Evolutionary conservation across 225 moss, liverwort and hornwort species (phyloP), one percentile per base, ranked within the genome.

Genomic region (Polytrichum formosum): DNA sequence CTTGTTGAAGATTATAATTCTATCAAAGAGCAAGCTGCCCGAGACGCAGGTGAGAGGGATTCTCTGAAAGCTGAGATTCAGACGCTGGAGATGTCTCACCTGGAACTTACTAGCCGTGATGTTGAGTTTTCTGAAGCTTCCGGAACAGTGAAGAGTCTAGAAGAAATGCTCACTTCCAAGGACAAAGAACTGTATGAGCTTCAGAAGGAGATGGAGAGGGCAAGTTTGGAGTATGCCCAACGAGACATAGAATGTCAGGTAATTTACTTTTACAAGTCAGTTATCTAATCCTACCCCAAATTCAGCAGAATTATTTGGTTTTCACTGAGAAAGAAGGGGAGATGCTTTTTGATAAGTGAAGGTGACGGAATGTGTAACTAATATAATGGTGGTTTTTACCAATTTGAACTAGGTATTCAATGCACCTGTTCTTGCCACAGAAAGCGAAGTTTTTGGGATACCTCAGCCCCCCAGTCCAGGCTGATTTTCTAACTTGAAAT

Each of bases 141-240:
- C 0, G 37, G 33, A 35, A n/a, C 71, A 29, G 56, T 71, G 74
- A 70, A 65, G 21, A 29, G 31, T 73, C 81, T 91, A 68, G 73
- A 86, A 68, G 75, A 83, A 56, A 70, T 75, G 5, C 73, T 95
- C 29, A 62, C 68, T 63, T 66, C 74, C 0, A 88, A 71, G 53
- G 87, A 93, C 17, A 61, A 67, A 63, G 88, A 96, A 37, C 61
- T 96, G 54, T 81, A 70, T 66, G 71, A 77, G 33, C 46, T 82
- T 63, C 79, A 23, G 67, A 73, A 76, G 60, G 74, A 77, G 78
- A 35, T 84, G 35, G 78, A 88, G 75, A 88, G 74, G 27, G 62
- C 80, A 35, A 78, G 75, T 53, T 25, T 68, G 17, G 77, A 67
- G 64, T 79, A 28, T 60, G 73, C 71, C 53, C 67, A 82, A 53